Conservation (phyloP, 352 stramenopile species). For the Phytophthora capsici region DNA sequence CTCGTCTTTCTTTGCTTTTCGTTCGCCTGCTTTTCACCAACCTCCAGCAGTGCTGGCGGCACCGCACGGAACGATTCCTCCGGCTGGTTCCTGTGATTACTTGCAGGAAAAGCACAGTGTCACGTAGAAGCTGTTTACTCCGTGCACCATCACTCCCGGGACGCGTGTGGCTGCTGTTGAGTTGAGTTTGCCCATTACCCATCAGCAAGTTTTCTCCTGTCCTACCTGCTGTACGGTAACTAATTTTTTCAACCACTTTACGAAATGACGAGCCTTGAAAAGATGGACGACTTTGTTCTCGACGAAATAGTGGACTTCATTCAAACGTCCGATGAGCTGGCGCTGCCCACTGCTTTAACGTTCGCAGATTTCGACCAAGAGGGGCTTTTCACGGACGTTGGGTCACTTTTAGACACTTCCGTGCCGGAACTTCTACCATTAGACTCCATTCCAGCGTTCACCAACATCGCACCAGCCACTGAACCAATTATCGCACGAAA, state of each 20-base stretch:
- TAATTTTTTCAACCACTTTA: constrained; percentile 11
- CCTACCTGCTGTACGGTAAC: constrained; percentile 8
- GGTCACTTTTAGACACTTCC: constrained; percentile 1
- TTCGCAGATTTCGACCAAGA: constrained; percentile 6
- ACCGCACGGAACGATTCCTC: constrained; percentile 3
- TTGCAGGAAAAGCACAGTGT: neutral
- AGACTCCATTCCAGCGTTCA: neutral
- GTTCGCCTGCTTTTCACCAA: neutral
- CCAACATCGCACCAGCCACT: neutral
- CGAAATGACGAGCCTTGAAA: constrained; percentile 31
- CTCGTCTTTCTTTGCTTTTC: neutral
- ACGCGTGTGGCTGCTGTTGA: constrained; percentile 13
- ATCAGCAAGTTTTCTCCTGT: constrained; percentile 28
- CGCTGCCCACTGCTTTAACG: constrained; percentile 12
- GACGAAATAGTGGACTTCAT: constrained; percentile 38
- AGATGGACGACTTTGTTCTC: constrained; percentile 34
- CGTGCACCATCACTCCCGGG: constrained; percentile 18
- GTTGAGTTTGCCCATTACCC: too few species aligned
- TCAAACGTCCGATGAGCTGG: constrained; percentile 25
- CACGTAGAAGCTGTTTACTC: constrained; percentile 24
- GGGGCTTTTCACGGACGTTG: constrained; percentile 1
- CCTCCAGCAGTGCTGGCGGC: neutral
- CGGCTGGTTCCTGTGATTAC: neutral
- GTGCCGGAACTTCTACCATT: constrained; percentile 1
- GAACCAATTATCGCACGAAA: neutral